Conservation (phyloP, 1,284 basidiomycete genomes). For the Porogramme epimiltina region DNA sequence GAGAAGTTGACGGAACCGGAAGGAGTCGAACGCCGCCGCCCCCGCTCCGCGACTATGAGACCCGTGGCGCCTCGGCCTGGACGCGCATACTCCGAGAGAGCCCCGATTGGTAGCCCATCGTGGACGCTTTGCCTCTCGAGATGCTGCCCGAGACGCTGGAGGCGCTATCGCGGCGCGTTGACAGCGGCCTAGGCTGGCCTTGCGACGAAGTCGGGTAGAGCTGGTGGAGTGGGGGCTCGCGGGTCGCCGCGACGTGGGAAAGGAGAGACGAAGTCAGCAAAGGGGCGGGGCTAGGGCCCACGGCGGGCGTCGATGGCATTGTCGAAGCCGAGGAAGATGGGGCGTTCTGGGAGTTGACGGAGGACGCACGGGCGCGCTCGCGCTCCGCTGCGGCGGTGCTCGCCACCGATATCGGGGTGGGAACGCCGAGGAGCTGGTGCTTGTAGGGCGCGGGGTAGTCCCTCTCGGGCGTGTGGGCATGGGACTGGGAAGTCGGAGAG, state of each 20-base stretch:
- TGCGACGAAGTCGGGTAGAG: conserved; percentile 7
- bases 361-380: conserved; percentile 21
- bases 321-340: conserved; percentile 3
- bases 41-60: conserved; percentile 10
- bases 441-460: conserved; percentile 3
- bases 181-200: conserved; percentile 7
- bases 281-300: conserved; percentile 1
- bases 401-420: conserved; percentile 8
- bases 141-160: conserved; percentile 7
- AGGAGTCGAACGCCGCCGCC: neutral
- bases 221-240: conserved; percentile 13
- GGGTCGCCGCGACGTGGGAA: conserved; percentile 12
- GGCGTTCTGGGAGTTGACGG: conserved; percentile 18
- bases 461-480: conserved; percentile 8
- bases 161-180: conserved; percentile 14
- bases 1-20: neutral
- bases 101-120: conserved; percentile 15
- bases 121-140: conserved; percentile 18
- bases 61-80: conserved; percentile 21
- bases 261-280: conserved; percentile 12
- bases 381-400: conserved; percentile 19
- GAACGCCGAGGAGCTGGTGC: conserved; percentile 5
- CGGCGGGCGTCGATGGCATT: conserved; percentile 11
- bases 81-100: conserved; percentile 24
- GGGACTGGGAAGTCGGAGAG: conserved; percentile 14